These are phyloP conservation scores for Trametes versicolor DNA, from an alignment of 1,284 basidiomycete genomes.

Conservation along the genomic window DNA sequence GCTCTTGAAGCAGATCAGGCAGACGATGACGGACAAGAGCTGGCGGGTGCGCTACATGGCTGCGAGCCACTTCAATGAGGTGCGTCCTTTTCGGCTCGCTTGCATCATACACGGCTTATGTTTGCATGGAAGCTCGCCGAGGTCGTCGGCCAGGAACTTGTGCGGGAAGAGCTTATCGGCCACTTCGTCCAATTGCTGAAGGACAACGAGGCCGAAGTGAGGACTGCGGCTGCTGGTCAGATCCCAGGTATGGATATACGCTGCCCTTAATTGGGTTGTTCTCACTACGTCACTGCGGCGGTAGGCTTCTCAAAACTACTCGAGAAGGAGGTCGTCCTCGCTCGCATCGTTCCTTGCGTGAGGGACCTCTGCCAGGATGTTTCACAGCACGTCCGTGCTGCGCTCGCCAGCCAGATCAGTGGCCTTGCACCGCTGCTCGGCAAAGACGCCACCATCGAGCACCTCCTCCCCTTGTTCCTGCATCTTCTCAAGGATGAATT, in stretches of 20 bases:
- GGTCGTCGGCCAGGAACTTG: conserved; percentile 90
- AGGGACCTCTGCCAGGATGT: conserved; percentile 94
- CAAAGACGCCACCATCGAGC: conserved; percentile 95
- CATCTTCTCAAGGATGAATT: conserved; percentile 99
- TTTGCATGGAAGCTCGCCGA: conserved; percentile 79
- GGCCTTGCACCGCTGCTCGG: conserved; percentile 97
- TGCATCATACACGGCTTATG: conserved; percentile 10
- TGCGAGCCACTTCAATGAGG: conserved; percentile 97
- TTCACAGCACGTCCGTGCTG: conserved; percentile 97
- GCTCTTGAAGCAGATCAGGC: conserved; percentile 87
- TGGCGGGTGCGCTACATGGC: conserved; percentile 99
- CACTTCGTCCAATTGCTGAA: conserved; percentile 96
- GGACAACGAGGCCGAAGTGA: conserved; percentile 99
- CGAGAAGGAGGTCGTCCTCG: conserved; percentile 94
- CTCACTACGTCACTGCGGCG: conserved; percentile 11
- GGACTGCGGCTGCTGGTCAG: conserved; percentile 95
- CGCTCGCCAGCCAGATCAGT: conserved; percentile 96
- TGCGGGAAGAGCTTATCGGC: conserved; percentile 93
- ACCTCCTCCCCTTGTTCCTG: conserved; percentile 96
- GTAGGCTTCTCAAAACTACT: conserved; percentile 96
- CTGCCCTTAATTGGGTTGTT: background rate
- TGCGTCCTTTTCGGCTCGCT: conserved; percentile 43
- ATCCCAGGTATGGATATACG: conserved; percentile 80
- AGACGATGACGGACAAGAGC: conserved; percentile 94
- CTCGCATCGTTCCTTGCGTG: conserved; percentile 95